Conservation (phyloP, 148 eudicot species). For the Rhododendron williamsianum region DNA sequence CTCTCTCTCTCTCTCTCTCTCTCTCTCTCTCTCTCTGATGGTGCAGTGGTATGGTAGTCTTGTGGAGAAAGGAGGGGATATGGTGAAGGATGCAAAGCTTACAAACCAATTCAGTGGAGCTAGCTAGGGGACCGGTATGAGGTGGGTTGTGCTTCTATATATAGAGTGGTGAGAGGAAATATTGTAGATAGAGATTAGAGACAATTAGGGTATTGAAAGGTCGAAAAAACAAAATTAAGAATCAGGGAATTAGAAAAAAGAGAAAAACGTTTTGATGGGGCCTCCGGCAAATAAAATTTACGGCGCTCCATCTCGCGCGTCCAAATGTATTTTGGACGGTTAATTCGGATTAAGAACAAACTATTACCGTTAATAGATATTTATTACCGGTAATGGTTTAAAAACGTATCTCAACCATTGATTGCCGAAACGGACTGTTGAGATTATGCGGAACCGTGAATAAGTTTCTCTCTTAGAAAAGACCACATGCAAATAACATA, state of each 20-base stretch:
- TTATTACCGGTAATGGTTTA: no score
- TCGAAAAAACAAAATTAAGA: not conserved
- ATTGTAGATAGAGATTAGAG: not conserved
- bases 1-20: not conserved
- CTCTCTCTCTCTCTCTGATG: not conserved
- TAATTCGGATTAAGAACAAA: no score
- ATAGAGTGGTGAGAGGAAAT: slow-evolving; percentile 4
- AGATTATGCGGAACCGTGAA: no score
- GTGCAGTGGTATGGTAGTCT: not conserved
- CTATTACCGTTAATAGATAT: no score
- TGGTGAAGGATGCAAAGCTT: not conserved
- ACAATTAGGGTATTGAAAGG: not conserved
- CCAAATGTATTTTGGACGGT: no score
- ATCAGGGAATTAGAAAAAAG: no score
- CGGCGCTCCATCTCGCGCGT: no score
- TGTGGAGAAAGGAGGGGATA: not conserved
- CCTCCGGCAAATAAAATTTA: no score
- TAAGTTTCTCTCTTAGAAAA: no score
- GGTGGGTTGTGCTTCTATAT: slow-evolving; percentile 5
- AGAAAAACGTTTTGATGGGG: no score
- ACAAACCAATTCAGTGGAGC: not conserved
- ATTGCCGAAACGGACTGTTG: no score
- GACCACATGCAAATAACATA: not conserved
- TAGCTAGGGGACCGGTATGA: not conserved
- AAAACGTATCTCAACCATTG: no score